Base-by-base conservation (phyloP, 495 filamentous ascomycete genomes). In the Aspergillus mulundensis region DNA sequence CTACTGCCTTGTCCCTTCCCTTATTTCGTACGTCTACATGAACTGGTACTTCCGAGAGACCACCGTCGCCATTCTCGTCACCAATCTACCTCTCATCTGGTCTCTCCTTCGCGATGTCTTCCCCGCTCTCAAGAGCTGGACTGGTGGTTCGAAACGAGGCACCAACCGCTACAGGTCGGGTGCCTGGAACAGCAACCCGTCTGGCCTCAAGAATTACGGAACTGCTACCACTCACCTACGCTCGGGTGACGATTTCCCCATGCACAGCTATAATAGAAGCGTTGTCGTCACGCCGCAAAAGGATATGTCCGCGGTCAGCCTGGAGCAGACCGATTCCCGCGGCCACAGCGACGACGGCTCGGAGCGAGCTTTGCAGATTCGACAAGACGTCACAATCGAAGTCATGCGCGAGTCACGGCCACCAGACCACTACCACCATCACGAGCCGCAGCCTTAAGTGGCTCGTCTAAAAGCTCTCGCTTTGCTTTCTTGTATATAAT, bases 21-120 rank as follows among this genome's bases (percentile, higher is more conserved):
- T 77, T 8, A 72, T 80, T 52, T 74, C 72, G 32, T 72, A 76
- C 40, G 69, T 80, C 48, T 87, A 85, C 77, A 83, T 83, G 55
- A 85, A 80, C 65, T 89, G 86, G 86, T 88, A 89, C 66, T 77
- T 81, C 60, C 82, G 86, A n/a, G 85, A 89, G 78, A 79, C 79
- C 16, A 78, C 78, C 5, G 86, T 85, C 4, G 83, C 84, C 3
- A 73, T 87, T 38, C 71, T 86, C 11, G 83, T 87, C 14, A 81
- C 82, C 52, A 88, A 87, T 59, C 69, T 88, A 3, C 86, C 86
- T 0, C 81, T 84, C 54, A 74, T 81, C 56, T 87, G 84, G 84
- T 81, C 83, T 1, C 75, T 85, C 3, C 66, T 86, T 18, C 78
- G 81, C 25, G 80, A 81, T 42, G 67, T 81, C 32, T 87, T 88